These are phyloP conservation scores for Candolleomyces eurysporus DNA, from an alignment of 768 basidiomycete genomes.

Conservation along the genomic window DNA sequence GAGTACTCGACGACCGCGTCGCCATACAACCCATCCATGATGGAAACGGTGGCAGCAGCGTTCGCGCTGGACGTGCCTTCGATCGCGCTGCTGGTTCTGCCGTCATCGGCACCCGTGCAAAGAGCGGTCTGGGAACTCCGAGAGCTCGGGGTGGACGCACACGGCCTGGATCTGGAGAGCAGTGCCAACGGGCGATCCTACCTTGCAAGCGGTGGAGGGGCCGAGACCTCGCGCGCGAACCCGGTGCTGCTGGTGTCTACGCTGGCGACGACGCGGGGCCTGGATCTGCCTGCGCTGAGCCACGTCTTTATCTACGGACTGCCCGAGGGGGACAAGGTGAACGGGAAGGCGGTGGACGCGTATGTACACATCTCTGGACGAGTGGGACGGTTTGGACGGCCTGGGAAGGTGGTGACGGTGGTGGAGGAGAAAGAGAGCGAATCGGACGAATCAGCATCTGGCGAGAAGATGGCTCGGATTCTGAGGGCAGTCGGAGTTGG, in stretches of 20 bases:
- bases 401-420: conserved; percentile 66
- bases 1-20: conserved; percentile 46
- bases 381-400: conserved; percentile 67
- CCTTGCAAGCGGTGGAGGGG: conserved; percentile 2
- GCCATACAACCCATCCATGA: conserved; percentile 49
- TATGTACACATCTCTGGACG: conserved; percentile 75
- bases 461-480: conserved; percentile 40
- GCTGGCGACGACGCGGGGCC: conserved; percentile 65
- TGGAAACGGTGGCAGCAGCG: conserved; percentile 68
- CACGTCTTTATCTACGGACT: conserved; percentile 77
- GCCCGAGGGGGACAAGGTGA: conserved; percentile 40
- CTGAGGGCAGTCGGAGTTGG: conserved; percentile 41
- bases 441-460: conserved; percentile 14
- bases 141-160: conserved; percentile 65
- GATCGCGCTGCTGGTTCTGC: conserved; percentile 65
- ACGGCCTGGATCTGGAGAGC: conserved; percentile 51
- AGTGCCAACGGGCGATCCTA: conserved; percentile 22
- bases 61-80: conserved; percentile 75
- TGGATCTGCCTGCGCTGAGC: conserved; percentile 68
- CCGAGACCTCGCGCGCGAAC: conserved; percentile 37
- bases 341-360: conserved; percentile 46
- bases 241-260: conserved; percentile 70
- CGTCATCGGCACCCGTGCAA: conserved; percentile 57
- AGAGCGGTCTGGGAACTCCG: conserved; percentile 65
- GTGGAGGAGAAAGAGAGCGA: conserved; percentile 39